Evolutionary conservation across 176 grass and related monocot genomes (phyloP), one percentile per base, ranked within the genome.

Genomic region (Carex littledalei): DNA sequence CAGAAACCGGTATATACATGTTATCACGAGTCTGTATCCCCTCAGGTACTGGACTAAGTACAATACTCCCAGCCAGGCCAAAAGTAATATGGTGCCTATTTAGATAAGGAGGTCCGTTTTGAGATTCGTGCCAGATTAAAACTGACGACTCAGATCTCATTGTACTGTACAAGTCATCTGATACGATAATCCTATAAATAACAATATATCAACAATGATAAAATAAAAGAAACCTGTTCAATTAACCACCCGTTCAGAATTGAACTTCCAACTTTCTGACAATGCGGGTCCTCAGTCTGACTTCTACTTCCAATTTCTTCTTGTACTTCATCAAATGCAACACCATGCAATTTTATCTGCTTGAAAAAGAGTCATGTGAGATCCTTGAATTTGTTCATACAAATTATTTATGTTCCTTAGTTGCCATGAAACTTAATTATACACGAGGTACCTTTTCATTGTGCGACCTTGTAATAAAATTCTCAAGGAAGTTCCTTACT

Each of bases 221-320:
- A 55, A 73, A 55, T 69, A 69, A 43, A 87, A 81, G 52, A 14
- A 66, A 87, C 86, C 86, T 87, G 78, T 61, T 71, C 80, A 77
- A 87, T 83, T 75, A 87, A 64, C 86, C 29, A 65, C 65, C 86
- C 86, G 57, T 67, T 63, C 6, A 83, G 56, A 76, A 76, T 66
- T 74, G 86, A 83, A 78, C 21, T 64, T 8, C 79, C 66, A 68
- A 57, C 16, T 34, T 52, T 75, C 56, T 76, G 54, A 65, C n/a
- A 22, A 32, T 86, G 47, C 20, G 13, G 17, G 20, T 68, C 60
- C 35, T 53, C 54, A 78, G 56, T 43, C 66, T 63, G 43, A 65
- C 41, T 16, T 73, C 58, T 63, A 65, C 29, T 77, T 62, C 70
- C 71, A 47, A 63, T 60, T 65, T 77, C 70, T 77, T 63, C 34